Evolutionary conservation across 73 alveolate genomes (phyloP).

Genomic region (Symbiodinium pilosum): DNA sequence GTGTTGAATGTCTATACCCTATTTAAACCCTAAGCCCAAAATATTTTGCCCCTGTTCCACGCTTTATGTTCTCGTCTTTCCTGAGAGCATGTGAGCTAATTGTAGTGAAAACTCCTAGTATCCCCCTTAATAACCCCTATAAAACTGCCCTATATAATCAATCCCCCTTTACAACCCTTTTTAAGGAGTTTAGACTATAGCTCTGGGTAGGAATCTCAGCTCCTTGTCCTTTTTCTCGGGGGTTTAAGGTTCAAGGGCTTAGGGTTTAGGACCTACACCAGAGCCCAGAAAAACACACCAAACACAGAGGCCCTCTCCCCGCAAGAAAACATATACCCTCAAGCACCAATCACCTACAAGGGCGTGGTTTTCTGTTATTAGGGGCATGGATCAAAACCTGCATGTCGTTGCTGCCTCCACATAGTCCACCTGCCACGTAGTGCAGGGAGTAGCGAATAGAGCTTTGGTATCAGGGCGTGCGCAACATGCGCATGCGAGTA

Average conservation of each 20-base stretch:
- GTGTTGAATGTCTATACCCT: too few relatives aligned
- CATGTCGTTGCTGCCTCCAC: neutral
- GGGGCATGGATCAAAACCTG: neutral
- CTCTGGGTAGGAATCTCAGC: too few relatives aligned
- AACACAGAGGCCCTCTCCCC: neutral
- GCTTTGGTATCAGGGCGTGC: too few relatives aligned
- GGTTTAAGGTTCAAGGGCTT: neutral
- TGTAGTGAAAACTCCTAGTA: neutral
- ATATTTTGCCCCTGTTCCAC: too few relatives aligned
- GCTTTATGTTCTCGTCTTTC: too few relatives aligned
- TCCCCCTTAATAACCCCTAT: neutral
- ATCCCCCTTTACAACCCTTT: too few relatives aligned
- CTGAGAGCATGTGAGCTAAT: neutral
- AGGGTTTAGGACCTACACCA: neutral
- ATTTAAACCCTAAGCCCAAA: too few relatives aligned
- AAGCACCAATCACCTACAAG: neutral
- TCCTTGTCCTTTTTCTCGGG: too few relatives aligned
- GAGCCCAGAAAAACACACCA: neutral
- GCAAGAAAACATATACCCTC: neutral
- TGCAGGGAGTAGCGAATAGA: too few relatives aligned
- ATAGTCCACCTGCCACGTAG: conserved; percentile 7
- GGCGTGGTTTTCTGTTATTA: neutral
- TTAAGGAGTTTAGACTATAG: neutral
- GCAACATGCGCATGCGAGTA: neutral
- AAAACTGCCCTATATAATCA: too few relatives aligned